These are phyloP conservation scores for Penicillium bialowiezense DNA, from an alignment of 495 filamentous ascomycete genomes.

Conservation along the genomic window DNA sequence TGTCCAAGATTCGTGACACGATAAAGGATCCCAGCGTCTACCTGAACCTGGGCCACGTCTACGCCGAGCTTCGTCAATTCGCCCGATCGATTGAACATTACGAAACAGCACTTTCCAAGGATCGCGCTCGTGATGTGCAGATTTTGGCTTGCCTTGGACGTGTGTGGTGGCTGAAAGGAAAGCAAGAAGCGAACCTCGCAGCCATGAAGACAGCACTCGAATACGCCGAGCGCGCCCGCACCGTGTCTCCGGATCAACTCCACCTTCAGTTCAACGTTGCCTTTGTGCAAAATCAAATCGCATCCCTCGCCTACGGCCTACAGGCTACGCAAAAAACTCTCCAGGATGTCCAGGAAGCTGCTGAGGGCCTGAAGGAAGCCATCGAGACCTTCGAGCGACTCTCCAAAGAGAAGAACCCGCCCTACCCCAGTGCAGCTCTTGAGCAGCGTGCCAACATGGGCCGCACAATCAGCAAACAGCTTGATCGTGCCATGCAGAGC, in stretches of 20 bases:
- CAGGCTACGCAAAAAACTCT: slow-evolving; percentile 72
- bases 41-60: slow-evolving; percentile 90
- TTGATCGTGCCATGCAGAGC: slow-evolving; percentile 76
- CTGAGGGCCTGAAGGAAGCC: slow-evolving; percentile 81
- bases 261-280: slow-evolving; percentile 97
- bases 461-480: slow-evolving; percentile 85
- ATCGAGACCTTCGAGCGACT: slow-evolving; percentile 80
- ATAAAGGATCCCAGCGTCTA: slow-evolving; percentile 81
- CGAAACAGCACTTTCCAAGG: slow-evolving; percentile 82
- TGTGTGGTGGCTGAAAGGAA: slow-evolving; percentile 87
- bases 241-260: slow-evolving; percentile 73
- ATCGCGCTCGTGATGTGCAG: slow-evolving; percentile 71
- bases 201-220: slow-evolving; percentile 87
- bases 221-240: slow-evolving; percentile 81
- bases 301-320: slow-evolving; percentile 72
- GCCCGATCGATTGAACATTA: slow-evolving; percentile 87
- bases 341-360: slow-evolving; percentile 73
- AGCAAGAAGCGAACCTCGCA: slow-evolving; percentile 70
- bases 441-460: slow-evolving; percentile 97
- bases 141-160: slow-evolving; percentile 90
- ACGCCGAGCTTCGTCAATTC: slow-evolving; percentile 84
- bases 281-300: slow-evolving; percentile 93
- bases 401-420: slow-evolving; percentile 76
- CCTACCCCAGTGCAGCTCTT: slow-evolving; percentile 84
- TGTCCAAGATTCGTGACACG: slow-evolving; percentile 84